phyloP scores from a whole-genome alignment of 202 grass and related monocot genomes.

The Setaria italica region DNA sequence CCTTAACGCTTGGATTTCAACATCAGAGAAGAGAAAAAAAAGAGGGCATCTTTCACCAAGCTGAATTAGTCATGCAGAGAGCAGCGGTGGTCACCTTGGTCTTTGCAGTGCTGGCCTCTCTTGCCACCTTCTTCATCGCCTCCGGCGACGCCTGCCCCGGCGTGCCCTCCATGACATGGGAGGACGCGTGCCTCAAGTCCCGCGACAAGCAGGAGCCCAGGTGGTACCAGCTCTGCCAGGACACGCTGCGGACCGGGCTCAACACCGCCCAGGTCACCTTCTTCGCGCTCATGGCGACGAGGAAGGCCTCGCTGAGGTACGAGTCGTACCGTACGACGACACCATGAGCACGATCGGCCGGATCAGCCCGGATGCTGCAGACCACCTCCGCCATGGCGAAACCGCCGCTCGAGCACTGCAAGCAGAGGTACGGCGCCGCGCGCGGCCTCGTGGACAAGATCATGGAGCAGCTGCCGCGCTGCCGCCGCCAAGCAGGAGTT shows the following conservation, averaged over 20 bases:
- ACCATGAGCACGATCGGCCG: neutral
- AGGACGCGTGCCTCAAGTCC: conserved; percentile 14
- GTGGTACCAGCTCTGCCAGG: too few relatives aligned
- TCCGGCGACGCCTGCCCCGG: neutral
- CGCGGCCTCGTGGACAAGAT: too few relatives aligned
- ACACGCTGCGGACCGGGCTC: too few relatives aligned
- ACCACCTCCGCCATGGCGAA: too few relatives aligned
- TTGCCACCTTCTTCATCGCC: neutral
- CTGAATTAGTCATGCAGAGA: neutral
- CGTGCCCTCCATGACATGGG: conserved; percentile 1
- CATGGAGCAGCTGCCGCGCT: too few relatives aligned
- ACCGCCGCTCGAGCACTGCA: neutral
- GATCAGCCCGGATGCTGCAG: neutral
- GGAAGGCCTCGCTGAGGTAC: neutral
- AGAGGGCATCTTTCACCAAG: neutral
- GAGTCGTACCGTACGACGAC: neutral
- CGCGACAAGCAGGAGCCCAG: too few relatives aligned
- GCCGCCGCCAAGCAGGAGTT: too few relatives aligned
- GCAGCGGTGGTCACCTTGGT: neutral
- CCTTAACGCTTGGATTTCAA: too few relatives aligned
- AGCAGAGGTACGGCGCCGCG: neutral
- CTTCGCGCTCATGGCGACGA: neutral
- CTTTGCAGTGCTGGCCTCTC: neutral
- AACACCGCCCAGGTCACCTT: neutral
- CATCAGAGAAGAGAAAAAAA: neutral